Evolutionary conservation across 2,329 filamentous ascomycete genomes (phyloP).

Genomic region (Aureobasidium sp.): DNA sequence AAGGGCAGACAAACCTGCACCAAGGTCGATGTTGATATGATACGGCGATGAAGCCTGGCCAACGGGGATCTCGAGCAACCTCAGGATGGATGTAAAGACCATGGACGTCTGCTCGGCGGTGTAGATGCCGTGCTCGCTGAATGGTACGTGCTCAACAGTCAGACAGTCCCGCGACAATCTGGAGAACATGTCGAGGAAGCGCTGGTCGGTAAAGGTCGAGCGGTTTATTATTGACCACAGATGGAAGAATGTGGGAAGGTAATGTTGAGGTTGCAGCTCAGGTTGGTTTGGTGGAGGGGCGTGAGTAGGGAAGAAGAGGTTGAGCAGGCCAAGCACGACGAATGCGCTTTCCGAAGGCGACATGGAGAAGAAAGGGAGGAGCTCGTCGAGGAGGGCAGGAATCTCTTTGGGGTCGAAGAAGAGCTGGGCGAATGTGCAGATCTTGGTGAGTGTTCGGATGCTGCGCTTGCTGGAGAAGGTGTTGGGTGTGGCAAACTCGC

Average conservation of each 20-base stretch:
- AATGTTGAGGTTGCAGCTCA: conserved; percentile 78
- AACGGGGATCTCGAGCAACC: conserved; percentile 89
- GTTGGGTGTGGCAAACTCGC: conserved; percentile 63
- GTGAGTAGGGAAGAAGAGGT: conserved; percentile 77
- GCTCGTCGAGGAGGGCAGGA: conserved; percentile 54
- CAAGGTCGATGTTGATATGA: conserved; percentile 67
- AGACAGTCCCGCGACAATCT: conserved; percentile 79
- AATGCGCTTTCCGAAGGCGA: conserved; percentile 89
- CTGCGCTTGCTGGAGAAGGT: conserved; percentile 49
- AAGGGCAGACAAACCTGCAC: conserved; percentile 73
- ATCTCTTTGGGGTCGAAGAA: conserved; percentile 90
- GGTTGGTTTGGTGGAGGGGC: conserved; percentile 62
- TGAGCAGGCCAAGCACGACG: conserved; percentile 81
- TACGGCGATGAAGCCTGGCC: conserved; percentile 94
- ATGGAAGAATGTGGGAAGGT: conserved; percentile 91
- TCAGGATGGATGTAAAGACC: conserved; percentile 83
- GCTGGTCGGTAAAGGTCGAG: conserved; percentile 77
- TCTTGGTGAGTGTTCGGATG: conserved; percentile 69
- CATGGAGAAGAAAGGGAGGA: conserved; percentile 66
- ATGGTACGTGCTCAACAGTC: conserved; percentile 64
- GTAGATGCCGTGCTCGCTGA: conserved; percentile 82
- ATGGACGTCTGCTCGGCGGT: conserved; percentile 84
- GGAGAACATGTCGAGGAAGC: conserved; percentile 84
- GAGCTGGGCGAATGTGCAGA: conserved; percentile 80
- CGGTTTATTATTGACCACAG: conserved; percentile 89